Percentiles rank a stretch among this genome's conserved stretches.
Evolutionary conservation across 2,329 filamentous ascomycete genomes (phyloP).

Genomic region (Pezicula radicicola): DNA sequence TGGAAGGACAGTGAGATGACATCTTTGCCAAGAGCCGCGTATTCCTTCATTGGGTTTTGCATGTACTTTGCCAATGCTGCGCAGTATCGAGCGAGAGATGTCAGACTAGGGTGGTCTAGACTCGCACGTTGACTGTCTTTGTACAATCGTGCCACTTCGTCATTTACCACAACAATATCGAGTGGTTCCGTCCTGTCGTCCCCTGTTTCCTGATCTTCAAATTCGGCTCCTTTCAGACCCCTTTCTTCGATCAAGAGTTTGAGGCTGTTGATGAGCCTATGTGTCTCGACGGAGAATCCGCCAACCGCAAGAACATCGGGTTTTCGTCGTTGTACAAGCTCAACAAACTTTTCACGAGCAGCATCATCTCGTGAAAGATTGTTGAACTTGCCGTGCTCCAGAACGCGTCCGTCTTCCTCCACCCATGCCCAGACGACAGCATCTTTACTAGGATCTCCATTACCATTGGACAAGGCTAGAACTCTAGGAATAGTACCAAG

Average conservation of each 20-base stretch:
- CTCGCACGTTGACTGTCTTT: slow-evolving; percentile 81
- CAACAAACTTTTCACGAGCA: slow-evolving; percentile 68
- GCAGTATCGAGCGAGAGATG: slow-evolving; percentile 81
- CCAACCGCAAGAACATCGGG: slow-evolving; percentile 90
- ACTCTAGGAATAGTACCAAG: slow-evolving; percentile 86
- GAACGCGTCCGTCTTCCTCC: slow-evolving; percentile 84
- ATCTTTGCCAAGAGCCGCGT: slow-evolving; percentile 87
- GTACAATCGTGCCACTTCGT: slow-evolving; percentile 95
- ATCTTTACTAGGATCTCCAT: slow-evolving; percentile 69
- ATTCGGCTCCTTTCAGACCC: slow-evolving; percentile 75
- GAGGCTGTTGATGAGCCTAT: slow-evolving; percentile 78
- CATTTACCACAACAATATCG: slow-evolving; percentile 89
- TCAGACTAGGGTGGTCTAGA: slow-evolving; percentile 76
- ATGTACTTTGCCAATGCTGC: slow-evolving; percentile 86
- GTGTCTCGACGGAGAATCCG: slow-evolving; percentile 83
- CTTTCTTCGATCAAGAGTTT: slow-evolving; percentile 76
- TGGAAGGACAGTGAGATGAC: slow-evolving; percentile 86
- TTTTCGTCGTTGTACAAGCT: slow-evolving; percentile 73
- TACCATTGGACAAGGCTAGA: slow-evolving; percentile 81
- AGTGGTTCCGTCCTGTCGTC: slow-evolving; percentile 75
- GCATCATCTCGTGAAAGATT: slow-evolving; percentile 71
- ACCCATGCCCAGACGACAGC: slow-evolving; percentile 89
- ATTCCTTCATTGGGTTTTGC: slow-evolving; percentile 95
- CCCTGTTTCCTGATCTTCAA: slow-evolving; percentile 72
- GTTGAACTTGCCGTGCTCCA: slow-evolving; percentile 84